A percentile compares a stretch with the other conserved stretches of the same genome.
Evolutionary conservation across 2,329 filamentous ascomycete genomes (phyloP).

Genomic region (Phyllosticta citrichinensis): DNA sequence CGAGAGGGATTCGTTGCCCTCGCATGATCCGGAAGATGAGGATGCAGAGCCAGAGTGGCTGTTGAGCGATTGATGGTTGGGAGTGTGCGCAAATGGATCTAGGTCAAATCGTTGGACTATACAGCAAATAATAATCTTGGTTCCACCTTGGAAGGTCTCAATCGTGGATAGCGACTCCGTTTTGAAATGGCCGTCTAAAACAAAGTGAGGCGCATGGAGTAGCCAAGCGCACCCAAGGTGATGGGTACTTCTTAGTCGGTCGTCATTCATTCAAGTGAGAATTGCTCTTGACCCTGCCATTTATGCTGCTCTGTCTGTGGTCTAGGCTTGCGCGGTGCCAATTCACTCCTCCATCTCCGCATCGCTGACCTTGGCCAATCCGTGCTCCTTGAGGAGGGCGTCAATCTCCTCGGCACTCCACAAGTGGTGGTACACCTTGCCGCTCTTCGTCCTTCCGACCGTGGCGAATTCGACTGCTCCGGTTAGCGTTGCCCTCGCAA

Average conservation of each 20-base stretch:
- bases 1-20: constrained; percentile 39
- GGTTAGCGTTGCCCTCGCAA: not conserved
- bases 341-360: constrained; percentile 18
- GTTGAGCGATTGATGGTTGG: constrained; percentile 1
- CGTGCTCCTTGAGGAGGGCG: constrained; percentile 86
- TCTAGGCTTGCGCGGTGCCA: constrained; percentile 13
- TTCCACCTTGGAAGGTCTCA: not conserved
- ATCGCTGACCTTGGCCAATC: constrained; percentile 60
- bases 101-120: not conserved
- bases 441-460: constrained; percentile 86
- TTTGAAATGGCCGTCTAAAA: constrained; percentile 1
- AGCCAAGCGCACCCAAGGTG: not conserved
- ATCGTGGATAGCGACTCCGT: not conserved
- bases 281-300: not conserved
- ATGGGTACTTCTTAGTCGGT: not conserved
- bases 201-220: not conserved
- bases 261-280: not conserved
- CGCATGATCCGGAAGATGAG: constrained; percentile 55
- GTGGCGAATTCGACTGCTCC: constrained; percentile 88
- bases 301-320: constrained; percentile 10
- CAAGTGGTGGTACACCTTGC: constrained; percentile 95
- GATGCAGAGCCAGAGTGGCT: constrained; percentile 58
- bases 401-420: constrained; percentile 98
- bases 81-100: not conserved
- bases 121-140: not conserved